phyloP scores from a whole-genome alignment of 192 early-diverging fungal genomes.

The Phycomyces blakesleeanus region DNA sequence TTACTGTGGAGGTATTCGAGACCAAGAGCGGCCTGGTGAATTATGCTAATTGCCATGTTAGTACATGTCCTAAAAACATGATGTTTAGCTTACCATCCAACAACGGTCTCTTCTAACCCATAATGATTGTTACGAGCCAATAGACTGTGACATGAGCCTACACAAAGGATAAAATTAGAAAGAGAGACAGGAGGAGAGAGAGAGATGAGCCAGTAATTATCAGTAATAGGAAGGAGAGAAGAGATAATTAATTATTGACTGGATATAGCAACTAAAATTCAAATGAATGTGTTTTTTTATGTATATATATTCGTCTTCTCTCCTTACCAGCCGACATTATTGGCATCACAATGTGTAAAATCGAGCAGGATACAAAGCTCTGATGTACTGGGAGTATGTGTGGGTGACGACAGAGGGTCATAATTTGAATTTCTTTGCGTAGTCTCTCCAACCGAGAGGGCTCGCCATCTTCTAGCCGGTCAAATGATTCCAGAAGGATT shows the following conservation, averaged over 20 bases:
- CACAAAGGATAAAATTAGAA: neutral
- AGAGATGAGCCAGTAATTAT: too few relatives aligned
- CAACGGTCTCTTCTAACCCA: conserved; percentile 22
- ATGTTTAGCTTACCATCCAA: conserved; percentile 22
- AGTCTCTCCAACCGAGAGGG: conserved; percentile 26
- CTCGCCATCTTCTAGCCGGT: conserved; percentile 1
- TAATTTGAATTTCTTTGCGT: conserved; percentile 31
- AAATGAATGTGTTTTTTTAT: too few relatives aligned
- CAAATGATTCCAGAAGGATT: conserved; percentile 14
- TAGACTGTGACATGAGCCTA: conserved; percentile 32
- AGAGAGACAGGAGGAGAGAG: too few relatives aligned
- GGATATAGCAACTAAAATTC: too few relatives aligned
- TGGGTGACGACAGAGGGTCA: conserved; percentile 26
- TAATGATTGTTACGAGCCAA: conserved; percentile 2
- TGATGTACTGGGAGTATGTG: conserved; percentile 26
- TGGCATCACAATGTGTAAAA: conserved; percentile 31
- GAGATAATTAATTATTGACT: too few relatives aligned
- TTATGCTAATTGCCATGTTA: conserved; percentile 14
- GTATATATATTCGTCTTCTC: too few relatives aligned
- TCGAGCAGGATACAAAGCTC: conserved; percentile 28
- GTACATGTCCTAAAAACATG: neutral
- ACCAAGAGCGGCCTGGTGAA: conserved; percentile 46
- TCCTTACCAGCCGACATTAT: conserved; percentile 33
- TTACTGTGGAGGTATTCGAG: conserved; percentile 64
- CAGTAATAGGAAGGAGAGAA: too few relatives aligned